Conservation (phyloP, 306 rosid species). For the Cucurbita ficifolia region DNA sequence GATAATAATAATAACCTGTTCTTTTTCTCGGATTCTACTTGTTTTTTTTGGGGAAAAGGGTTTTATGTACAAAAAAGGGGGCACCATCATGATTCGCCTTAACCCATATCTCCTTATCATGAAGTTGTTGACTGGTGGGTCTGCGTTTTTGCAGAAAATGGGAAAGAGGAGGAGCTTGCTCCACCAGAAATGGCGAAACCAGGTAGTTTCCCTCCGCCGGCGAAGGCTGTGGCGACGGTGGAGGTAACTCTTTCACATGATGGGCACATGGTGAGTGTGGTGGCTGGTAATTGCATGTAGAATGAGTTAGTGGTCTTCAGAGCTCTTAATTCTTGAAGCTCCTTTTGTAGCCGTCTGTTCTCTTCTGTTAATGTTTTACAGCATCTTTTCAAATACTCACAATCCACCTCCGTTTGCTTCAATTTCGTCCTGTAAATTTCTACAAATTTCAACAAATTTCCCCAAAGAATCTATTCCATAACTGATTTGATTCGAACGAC, state of each 20-base stretch:
- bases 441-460: neutral
- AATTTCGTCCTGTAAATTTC: slow-evolving; percentile 35
- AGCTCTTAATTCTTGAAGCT: slow-evolving; percentile 63
- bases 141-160: slow-evolving; percentile 23
- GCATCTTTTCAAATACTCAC: slow-evolving; percentile 54
- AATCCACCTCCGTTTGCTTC: slow-evolving; percentile 69
- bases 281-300: slow-evolving; percentile 67
- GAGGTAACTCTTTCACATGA: slow-evolving; percentile 62
- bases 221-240: slow-evolving; percentile 9
- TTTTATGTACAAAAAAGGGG: slow-evolving; percentile 2
- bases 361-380: slow-evolving; percentile 67
- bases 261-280: slow-evolving; percentile 73
- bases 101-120: slow-evolving; percentile 10
- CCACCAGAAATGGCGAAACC: slow-evolving; percentile 29
- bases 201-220: neutral
- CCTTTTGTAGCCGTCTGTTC: slow-evolving; percentile 57
- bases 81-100: neutral
- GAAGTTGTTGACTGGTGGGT: slow-evolving; percentile 28
- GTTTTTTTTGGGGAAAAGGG: neutral
- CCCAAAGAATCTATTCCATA: neutral
- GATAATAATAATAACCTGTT: neutral
- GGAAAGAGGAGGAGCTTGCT: slow-evolving; percentile 29
- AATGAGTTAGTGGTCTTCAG: slow-evolving; percentile 53
- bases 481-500: neutral
- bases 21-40: slow-evolving; percentile 8